phyloP scores from a whole-genome alignment of 257 asterid genomes.

The Solanum ossicruentum region DNA sequence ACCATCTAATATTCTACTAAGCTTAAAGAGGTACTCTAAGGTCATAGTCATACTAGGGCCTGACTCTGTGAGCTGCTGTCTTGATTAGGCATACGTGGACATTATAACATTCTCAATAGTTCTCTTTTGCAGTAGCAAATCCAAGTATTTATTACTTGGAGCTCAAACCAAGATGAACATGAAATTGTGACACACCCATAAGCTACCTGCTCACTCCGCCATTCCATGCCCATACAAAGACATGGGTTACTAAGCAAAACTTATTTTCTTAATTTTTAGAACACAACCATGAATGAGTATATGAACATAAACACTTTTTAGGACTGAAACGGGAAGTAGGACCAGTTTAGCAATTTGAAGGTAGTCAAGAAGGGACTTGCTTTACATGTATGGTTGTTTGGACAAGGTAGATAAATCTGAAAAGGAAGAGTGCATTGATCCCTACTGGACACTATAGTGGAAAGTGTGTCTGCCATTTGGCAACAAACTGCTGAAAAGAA shows the following conservation, averaged over 20 bases:
- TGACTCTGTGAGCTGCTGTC: background rate
- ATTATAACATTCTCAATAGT: background rate
- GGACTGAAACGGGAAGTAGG: too few species aligned
- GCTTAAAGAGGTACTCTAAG: background rate
- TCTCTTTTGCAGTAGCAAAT: background rate
- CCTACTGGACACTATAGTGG: background rate
- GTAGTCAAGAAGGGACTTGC: too few species aligned
- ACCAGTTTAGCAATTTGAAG: too few species aligned
- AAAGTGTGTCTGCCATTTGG: background rate
- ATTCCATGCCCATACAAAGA: background rate
- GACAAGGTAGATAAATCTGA: too few species aligned
- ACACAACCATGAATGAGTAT: background rate
- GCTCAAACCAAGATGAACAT: background rate
- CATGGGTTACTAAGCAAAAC: background rate
- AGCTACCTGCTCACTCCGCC: background rate
- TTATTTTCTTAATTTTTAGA: background rate
- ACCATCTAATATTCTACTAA: background rate
- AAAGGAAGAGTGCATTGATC: background rate
- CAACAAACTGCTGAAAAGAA: background rate
- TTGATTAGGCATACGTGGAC: background rate
- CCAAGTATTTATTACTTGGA: background rate
- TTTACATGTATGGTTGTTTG: too few species aligned
- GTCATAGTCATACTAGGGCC: background rate
- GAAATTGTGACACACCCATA: background rate
- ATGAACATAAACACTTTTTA: too few species aligned